Conservation (phyloP, 1,284 basidiomycete species). For the Rhodotorula sp. region DNA sequence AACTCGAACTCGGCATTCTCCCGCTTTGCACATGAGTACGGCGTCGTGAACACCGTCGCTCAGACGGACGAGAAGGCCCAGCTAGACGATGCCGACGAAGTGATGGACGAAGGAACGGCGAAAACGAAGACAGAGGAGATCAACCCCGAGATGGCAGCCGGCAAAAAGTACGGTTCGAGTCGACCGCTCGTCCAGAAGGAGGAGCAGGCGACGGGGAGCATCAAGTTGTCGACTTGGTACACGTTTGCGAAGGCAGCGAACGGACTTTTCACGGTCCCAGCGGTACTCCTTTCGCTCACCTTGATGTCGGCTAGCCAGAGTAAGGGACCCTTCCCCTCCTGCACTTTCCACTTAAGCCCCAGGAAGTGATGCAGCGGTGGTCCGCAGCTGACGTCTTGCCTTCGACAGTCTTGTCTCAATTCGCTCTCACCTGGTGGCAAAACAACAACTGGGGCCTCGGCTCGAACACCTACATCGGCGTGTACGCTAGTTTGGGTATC, state of each 20-base stretch:
- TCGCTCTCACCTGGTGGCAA: constrained; percentile 37
- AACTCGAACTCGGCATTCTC: constrained; percentile 65
- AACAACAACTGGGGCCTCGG: constrained; percentile 21
- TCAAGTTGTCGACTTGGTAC: constrained; percentile 57
- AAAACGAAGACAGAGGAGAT: constrained; percentile 51
- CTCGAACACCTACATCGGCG: constrained; percentile 59
- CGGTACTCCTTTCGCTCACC: constrained; percentile 58
- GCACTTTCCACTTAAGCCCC: background rate
- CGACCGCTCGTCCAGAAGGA: constrained; percentile 57
- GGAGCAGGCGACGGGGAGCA: constrained; percentile 34
- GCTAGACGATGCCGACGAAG: background rate
- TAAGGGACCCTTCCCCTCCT: background rate
- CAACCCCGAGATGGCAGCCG: constrained; percentile 41
- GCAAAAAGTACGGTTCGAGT: constrained; percentile 46
- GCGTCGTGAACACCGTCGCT: constrained; percentile 39
- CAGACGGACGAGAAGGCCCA: too few species aligned
- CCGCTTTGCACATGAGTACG: constrained; percentile 66
- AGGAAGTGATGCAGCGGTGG: too few species aligned
- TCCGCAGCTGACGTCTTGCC: background rate
- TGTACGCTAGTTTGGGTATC: constrained; percentile 66
- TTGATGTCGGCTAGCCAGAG: constrained; percentile 57
- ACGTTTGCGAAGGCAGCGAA: constrained; percentile 64
- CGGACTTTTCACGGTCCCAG: constrained; percentile 58
- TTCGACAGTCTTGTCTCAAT: constrained; percentile 22
- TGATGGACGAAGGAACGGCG: background rate